These are phyloP conservation scores for Hansfordia pulvinata DNA, from an alignment of 2,329 filamentous ascomycete species.

Conservation along the genomic window DNA sequence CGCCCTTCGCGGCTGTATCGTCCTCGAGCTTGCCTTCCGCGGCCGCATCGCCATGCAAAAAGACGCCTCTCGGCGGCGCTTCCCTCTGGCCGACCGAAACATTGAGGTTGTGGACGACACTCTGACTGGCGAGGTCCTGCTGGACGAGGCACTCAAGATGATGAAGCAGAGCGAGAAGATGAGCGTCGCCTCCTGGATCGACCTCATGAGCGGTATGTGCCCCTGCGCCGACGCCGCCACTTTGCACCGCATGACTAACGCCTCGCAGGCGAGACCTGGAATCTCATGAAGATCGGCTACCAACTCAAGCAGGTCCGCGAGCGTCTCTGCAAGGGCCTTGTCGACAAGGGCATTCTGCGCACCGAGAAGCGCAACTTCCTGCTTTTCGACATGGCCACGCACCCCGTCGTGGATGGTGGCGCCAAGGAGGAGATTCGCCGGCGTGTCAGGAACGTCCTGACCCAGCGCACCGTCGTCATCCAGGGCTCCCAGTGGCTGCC, in stretches of 20 bases:
- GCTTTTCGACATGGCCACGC: constrained; percentile 98
- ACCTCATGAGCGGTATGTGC: constrained; percentile 84
- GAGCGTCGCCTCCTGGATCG: constrained; percentile 98
- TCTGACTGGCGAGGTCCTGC: constrained; percentile 86
- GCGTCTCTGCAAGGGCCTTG: constrained; percentile 88
- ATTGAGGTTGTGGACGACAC: constrained; percentile 98
- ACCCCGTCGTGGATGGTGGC: constrained; percentile 89
- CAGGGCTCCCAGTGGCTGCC: constrained; percentile 79
- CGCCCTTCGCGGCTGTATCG: constrained; percentile 91
- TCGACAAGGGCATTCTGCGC: constrained; percentile 95
- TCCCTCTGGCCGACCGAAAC: constrained; percentile 80
- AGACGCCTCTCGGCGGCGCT: constrained; percentile 80
- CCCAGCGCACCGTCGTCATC: constrained; percentile 85
- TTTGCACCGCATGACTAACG: constrained; percentile 2
- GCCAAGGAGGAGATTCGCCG: constrained; percentile 96
- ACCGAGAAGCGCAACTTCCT: constrained; percentile 99
- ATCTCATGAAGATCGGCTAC: constrained; percentile 99
- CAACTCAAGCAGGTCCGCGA: constrained; percentile 98
- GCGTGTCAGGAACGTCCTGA: constrained; percentile 84
- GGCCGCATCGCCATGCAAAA: constrained; percentile 98
- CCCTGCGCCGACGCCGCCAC: constrained; percentile 2
- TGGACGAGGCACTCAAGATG: constrained; percentile 98
- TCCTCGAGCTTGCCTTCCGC: constrained; percentile 91
- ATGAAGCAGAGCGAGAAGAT: constrained; percentile 99
- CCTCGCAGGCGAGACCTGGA: constrained; percentile 85